phyloP scores from a whole-genome alignment of 2,329 filamentous ascomycete species.

The Blastomyces parvus region DNA sequence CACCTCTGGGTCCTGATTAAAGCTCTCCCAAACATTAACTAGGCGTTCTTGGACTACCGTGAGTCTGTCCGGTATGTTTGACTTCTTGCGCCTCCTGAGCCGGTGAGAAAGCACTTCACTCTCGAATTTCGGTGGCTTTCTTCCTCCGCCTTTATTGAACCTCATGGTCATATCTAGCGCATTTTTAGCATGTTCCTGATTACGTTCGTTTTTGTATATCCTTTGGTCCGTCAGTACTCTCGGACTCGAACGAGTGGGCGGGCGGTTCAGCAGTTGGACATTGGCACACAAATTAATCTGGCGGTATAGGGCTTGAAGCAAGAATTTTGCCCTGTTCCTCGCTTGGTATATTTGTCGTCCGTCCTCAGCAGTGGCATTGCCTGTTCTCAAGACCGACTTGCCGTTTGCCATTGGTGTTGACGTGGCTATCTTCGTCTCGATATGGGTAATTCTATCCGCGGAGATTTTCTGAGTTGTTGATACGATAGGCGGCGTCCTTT shows the following conservation, averaged over 20 bases:
- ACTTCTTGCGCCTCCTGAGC: not conserved
- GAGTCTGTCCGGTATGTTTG: not conserved
- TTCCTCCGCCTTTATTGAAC: no score
- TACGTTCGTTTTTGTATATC: not conserved
- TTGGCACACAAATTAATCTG: not conserved
- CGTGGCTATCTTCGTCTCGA: not conserved
- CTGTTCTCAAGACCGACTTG: not conserved
- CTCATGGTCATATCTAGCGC: not conserved
- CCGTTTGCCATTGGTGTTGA: not conserved
- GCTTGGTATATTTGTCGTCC: not conserved
- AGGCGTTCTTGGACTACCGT: not conserved
- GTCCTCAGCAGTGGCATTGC: not conserved
- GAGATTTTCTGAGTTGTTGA: not conserved
- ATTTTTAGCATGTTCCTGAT: not conserved
- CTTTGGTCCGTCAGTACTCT: not conserved
- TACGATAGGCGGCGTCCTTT: not conserved
- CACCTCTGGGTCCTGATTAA: not conserved
- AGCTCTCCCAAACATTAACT: not conserved
- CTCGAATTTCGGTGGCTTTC: not conserved
- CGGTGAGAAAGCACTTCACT: not conserved
- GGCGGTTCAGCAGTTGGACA: not conserved
- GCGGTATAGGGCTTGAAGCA: constrained; percentile 1
- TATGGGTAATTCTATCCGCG: not conserved
- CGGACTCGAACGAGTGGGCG: not conserved
- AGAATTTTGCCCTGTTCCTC: not conserved